A percentile compares a stretch with the other conserved stretches of the same genome.
These are phyloP conservation scores for Mallotus repandus DNA, from an alignment of 441 rosid genomes.

Conservation along the genomic window DNA sequence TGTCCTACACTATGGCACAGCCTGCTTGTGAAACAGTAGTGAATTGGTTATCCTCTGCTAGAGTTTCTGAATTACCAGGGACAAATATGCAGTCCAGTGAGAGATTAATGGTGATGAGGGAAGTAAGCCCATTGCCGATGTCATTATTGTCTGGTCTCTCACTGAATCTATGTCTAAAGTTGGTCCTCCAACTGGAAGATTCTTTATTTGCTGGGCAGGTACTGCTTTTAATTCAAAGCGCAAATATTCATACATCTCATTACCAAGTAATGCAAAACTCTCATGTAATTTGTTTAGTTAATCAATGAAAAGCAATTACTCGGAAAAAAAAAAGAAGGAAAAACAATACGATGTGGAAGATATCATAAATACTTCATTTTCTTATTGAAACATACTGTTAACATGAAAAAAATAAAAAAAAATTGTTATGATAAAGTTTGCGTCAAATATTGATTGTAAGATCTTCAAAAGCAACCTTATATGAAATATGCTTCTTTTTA, in stretches of 20 bases:
- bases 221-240: conserved; percentile 22
- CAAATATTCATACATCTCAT: background rate
- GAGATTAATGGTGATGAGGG: conserved; percentile 78
- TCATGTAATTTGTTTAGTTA: background rate
- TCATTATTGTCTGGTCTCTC: conserved; percentile 89
- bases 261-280: background rate
- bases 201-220: conserved; percentile 88
- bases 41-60: conserved; percentile 81
- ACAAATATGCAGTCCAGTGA: conserved; percentile 69
- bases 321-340: background rate
- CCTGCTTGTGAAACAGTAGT: conserved; percentile 86
- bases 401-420: background rate
- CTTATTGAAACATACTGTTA: background rate
- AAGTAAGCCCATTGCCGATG: conserved; percentile 95
- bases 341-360: background rate
- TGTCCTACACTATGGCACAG: conserved; percentile 95
- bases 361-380: background rate
- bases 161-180: conserved; percentile 75
- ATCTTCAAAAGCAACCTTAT: background rate
- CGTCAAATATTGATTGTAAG: background rate
- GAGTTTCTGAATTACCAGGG: conserved; percentile 70
- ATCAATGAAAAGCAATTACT: background rate
- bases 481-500: too few species aligned
- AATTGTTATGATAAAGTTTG: background rate
- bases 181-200: conserved; percentile 85